Conservation (phyloP, 2,329 filamentous ascomycete genomes). For the Microdochium nivale region DNA sequence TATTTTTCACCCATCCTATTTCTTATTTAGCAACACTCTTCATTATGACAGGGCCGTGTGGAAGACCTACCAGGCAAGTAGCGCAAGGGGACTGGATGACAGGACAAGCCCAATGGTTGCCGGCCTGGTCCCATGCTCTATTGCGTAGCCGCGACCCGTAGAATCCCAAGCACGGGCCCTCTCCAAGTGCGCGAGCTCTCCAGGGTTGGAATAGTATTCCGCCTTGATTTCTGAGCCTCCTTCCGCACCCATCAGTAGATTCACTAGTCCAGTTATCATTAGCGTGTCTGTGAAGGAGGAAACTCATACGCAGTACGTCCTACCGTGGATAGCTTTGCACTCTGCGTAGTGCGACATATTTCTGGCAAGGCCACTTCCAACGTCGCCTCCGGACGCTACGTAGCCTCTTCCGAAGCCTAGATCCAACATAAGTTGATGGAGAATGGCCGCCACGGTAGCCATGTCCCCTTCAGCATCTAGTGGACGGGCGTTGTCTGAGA, state of each 20-base stretch:
- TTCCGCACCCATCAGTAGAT: background rate
- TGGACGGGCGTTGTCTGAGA: background rate
- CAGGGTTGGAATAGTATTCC: constrained; percentile 2
- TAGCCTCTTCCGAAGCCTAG: background rate
- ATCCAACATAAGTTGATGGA: background rate
- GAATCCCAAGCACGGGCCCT: constrained; percentile 26
- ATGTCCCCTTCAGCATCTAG: background rate
- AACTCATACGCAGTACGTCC: background rate
- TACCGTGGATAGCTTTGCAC: background rate
- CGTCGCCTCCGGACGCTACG: background rate
- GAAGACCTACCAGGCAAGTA: constrained; percentile 38
- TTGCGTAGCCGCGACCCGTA: constrained; percentile 37
- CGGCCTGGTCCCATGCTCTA: constrained; percentile 43
- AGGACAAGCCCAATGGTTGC: constrained; percentile 47
- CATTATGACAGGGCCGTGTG: background rate
- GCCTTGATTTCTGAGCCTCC: background rate
- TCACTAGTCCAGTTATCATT: background rate
- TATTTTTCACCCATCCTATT: constrained; percentile 47
- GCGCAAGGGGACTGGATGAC: constrained; percentile 41
- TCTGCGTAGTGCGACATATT: background rate
- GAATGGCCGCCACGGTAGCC: constrained; percentile 4
- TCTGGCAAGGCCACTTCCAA: background rate
- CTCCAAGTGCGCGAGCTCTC: constrained; percentile 27
- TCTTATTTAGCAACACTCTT: background rate
- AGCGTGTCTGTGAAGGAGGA: background rate